Percentiles rank a stretch among this genome's conserved stretches.
phyloP scores from a whole-genome alignment of 2,329 filamentous ascomycete species.

The Colletotrichum siamense region DNA sequence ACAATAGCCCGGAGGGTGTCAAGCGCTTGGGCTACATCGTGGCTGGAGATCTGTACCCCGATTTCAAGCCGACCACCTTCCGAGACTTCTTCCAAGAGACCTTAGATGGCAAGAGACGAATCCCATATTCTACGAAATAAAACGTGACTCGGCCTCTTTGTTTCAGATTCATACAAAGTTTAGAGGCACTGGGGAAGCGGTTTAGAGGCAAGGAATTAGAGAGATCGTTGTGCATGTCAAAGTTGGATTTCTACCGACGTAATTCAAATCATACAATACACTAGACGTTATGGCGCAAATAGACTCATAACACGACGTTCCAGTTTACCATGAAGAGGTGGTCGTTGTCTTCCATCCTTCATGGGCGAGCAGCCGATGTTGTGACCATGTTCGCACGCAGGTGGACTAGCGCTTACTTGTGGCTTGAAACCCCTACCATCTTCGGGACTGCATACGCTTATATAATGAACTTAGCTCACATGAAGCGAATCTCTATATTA shows the following conservation, averaged over 20 bases:
- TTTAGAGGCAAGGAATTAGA: fast-evolving
- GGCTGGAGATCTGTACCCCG: neutral
- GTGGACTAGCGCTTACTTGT: neutral
- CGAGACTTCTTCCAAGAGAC: neutral
- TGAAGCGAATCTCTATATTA: neutral
- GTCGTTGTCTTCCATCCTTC: neutral
- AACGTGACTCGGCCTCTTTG: neutral
- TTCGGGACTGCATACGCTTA: neutral
- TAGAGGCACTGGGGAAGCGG: fast-evolving
- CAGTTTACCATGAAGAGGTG: neutral
- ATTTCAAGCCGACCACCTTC: neutral
- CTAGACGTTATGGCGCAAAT: no score
- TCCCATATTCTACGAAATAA: neutral
- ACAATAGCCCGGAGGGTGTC: neutral
- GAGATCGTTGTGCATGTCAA: neutral
- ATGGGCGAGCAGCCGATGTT: neutral
- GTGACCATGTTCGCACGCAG: neutral
- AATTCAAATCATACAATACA: no score
- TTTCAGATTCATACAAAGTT: neutral
- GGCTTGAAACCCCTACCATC: neutral
- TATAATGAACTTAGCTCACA: neutral
- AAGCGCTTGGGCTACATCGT: neutral
- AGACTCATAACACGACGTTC: no score
- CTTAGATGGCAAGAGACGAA: neutral
- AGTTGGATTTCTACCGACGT: fast-evolving